Evolutionary conservation across 2,329 filamentous ascomycete species (phyloP), one percentile per base, ranked within the genome.

Genomic region (Aspergillus udagawae): DNA sequence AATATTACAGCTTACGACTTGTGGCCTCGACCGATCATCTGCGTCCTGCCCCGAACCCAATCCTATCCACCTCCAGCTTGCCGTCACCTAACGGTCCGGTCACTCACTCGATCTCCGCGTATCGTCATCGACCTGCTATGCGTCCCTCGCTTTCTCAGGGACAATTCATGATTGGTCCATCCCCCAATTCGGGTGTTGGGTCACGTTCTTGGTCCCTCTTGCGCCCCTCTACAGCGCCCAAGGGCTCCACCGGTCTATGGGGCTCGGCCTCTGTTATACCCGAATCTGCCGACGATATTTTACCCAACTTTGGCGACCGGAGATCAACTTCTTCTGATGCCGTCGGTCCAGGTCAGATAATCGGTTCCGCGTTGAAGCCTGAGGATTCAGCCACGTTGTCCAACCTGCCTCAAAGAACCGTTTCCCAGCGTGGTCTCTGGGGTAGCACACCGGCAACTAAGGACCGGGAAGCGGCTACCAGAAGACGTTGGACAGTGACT

Each of bases 1-100:
- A 80, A 3, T 75, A 80, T 10, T 87, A 86, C 65, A 80, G 84
- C 32, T 77, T 87, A 72, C 82, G 81, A 63, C 69, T 86, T 28
- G 74, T 85, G 32, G 83, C 84, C 12, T 86, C 85, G 0, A 80
- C 81, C 14, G 85, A 87, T 56, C 85, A 88, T 67, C 74, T 87
- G 10, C 80, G 83, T 27, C 75, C 79, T 8, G 79, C 79, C 20
- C 70, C 67, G 14, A 74, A 74, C 12, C 44, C 44, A 23, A 14
- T 23, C 51, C 70, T 70, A 45, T 64, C 73, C 57, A 67, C 52
- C 47, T 65, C 60, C 8, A 57, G 61, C 17, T 57, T 68, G 35
- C 55, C 65, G 9, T 68, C 70, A 32, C 62, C 68, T 9, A 63
- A 27, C 51, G 63, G 49, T 32, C 56, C 58, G 27, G 49, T 63